Base-by-base conservation (phyloP, 176 grass and related monocot species). In the Panicum miliaceum region DNA sequence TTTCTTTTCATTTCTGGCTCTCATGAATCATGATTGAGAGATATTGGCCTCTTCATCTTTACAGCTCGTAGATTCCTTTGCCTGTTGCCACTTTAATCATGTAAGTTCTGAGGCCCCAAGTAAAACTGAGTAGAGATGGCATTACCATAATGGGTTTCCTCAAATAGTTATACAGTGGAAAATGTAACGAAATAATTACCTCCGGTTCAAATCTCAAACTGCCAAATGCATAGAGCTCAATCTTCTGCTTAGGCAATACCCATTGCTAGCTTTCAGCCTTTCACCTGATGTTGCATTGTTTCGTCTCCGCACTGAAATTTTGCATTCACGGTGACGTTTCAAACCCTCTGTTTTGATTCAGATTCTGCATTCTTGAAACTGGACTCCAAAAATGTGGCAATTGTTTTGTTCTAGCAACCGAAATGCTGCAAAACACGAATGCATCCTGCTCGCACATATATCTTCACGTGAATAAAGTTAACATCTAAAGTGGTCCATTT, bases 61-160 rank as follows among this genome's bases (percentile, higher is more conserved):
- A 81, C 85, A 87, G 86, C 81, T 63, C 47, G 73, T 76, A 88
- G 77, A 91, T 91, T 81, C 86, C 75, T 88, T 71, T 27, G 64
- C 61, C 60, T 61, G 41, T 64, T 81, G 47, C 16, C 64, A 71
- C 77, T 87, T 91, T 81, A 75, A 90, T 86, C 76, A 90, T 90
- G 77, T 29, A 83, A 79, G 73, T 78, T 46, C 65, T 25, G 73
- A 90, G 73, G 65, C 22, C 79, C 88, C 57, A 47, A 48, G 13
- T 53, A 7, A 72, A 64, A 57, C 64, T 12, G 64, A 82, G 71
- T 77, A 47, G 73, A 47, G 57, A 47, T 79, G 29, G 64, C 26
- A 68, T 89, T 69, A 47, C 72, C 36, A 64, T 71, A 77, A 77
- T 54, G 46, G 71, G 64, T 23, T 64, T 12, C 35, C n/a, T n/a